Base-by-base conservation (phyloP, 306 rosid species). In the Erythrophleum fordii region DNA sequence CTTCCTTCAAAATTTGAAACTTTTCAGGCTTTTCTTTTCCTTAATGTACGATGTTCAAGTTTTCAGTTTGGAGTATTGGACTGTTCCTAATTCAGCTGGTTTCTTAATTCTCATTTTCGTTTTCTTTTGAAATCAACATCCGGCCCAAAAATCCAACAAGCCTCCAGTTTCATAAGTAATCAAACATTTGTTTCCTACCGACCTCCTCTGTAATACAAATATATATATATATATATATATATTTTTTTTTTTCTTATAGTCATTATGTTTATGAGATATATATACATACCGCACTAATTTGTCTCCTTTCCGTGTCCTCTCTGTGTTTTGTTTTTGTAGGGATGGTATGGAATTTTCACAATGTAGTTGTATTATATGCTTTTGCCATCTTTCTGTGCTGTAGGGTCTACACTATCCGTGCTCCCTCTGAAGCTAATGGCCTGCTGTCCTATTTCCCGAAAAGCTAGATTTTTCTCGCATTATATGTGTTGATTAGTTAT, bases 331-430 rank as follows among this genome's bases (percentile, higher is more conserved):
- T 80, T 31, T 80, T 76, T 80, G 82, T 79, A 49, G 81, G 51
- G 66, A 69, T 20, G 84, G 85, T 44, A 77, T 87, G 73, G 84
- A 81, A 81, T 79, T 81, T 76, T 80, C 88, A 81, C 81, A 79
- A 86, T 82, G 85, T 73, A 82, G 80, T 39, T 39, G 42, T 3
- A 39, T 39, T 7, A 39, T 5, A 39, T 39, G 79, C 60, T 64
- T 80, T 10, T 44, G 48, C 48, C 48, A 44, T 44, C 48, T 56
- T 75, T 80, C 76, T 86, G 49, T 69, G 65, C 60, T 82, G 94
- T 88, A 90, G 94, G 92, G 92, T 85, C 94, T 85, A 86, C 89
- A 83, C 91, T 88, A 90, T 85, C 86, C 92, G 69, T 77, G 81
- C 84, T 80, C 58, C 80, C 84, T 84, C 86, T 82, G 83, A 78